These are phyloP conservation scores for Stemphylium lycopersici DNA, from an alignment of 2,329 filamentous ascomycete species.

Conservation along the genomic window DNA sequence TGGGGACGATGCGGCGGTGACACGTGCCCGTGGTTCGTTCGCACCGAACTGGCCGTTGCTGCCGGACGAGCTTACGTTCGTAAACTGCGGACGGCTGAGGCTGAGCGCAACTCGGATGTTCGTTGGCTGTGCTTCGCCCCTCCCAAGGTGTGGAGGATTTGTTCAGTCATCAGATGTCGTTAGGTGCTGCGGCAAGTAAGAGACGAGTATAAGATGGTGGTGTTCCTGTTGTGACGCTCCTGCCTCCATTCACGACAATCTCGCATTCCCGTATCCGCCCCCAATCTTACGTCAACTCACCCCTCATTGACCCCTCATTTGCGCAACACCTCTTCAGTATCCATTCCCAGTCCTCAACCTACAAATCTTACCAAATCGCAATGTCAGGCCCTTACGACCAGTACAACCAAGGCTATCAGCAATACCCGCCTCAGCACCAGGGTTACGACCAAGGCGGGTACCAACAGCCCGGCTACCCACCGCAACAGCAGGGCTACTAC, in stretches of 20 bases:
- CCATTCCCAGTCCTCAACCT: not conserved
- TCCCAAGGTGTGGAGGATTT: conserved; percentile 21
- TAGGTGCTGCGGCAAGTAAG: conserved; percentile 24
- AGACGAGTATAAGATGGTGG: conserved; percentile 22
- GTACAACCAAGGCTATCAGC: conserved; percentile 47
- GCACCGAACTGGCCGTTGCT: conserved; percentile 23
- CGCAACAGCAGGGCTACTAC: conserved; percentile 42
- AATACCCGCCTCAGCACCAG: conserved; percentile 43
- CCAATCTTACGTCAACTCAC: conserved; percentile 20
- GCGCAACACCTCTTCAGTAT: not conserved
- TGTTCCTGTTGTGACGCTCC: conserved; percentile 12
- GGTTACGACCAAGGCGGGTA: conserved; percentile 41
- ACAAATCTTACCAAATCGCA: conserved; percentile 19
- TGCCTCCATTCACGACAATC: conserved; percentile 17
- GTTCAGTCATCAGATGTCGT: conserved; percentile 34
- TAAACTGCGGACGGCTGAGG: conserved; percentile 30
- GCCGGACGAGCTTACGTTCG: conserved; percentile 10
- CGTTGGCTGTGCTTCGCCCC: conserved; percentile 36
- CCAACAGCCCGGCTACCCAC: conserved; percentile 38
- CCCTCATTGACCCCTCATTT: conserved; percentile 22
- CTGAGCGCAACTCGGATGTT: conserved; percentile 37
- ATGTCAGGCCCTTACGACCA: conserved; percentile 63
- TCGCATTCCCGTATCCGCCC: conserved; percentile 12
- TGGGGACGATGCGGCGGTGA: conserved; percentile 17
- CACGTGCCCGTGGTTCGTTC: conserved; percentile 8